Evolutionary conservation across 73 alveolate genomes (phyloP).

Genomic region (Symbiodinium natans): DNA sequence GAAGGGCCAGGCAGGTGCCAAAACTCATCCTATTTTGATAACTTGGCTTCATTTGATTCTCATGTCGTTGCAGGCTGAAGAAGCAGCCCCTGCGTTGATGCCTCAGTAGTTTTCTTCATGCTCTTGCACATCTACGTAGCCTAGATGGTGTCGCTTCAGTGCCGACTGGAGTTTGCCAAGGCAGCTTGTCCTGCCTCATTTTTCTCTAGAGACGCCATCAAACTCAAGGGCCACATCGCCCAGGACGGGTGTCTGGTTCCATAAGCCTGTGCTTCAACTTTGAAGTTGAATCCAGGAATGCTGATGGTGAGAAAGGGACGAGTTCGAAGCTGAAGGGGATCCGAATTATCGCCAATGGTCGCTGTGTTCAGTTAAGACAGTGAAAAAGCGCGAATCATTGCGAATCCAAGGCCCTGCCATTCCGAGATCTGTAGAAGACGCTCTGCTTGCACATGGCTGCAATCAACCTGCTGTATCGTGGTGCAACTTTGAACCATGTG

Average conservation of each 20-base stretch:
- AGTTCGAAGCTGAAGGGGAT: neutral
- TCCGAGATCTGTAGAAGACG: neutral
- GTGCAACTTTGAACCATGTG: too few species aligned
- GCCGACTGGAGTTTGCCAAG: neutral
- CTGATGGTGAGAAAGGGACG: neutral
- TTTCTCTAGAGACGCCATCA: conserved; percentile 61
- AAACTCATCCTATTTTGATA: too few species aligned
- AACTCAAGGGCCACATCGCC: conserved; percentile 76
- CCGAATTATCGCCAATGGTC: neutral
- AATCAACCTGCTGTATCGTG: too few species aligned
- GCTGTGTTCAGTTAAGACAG: neutral
- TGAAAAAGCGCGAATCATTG: neutral
- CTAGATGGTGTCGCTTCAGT: neutral
- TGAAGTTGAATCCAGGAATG: neutral
- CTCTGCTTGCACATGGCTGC: neutral
- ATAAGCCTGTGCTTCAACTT: neutral
- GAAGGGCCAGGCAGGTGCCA: conserved; percentile 3
- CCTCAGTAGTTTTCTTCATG: neutral
- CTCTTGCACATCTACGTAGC: too few species aligned
- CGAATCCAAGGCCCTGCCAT: neutral
- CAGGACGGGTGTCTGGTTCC: neutral
- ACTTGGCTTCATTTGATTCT: too few species aligned
- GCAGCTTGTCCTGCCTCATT: conserved; percentile 68
- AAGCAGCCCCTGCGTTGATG: neutral
- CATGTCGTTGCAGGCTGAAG: neutral